A percentile compares a stretch with the other conserved stretches of the same genome.
phyloP scores from a whole-genome alignment of 306 rosid genomes.

The Cicer chorassanicum region DNA sequence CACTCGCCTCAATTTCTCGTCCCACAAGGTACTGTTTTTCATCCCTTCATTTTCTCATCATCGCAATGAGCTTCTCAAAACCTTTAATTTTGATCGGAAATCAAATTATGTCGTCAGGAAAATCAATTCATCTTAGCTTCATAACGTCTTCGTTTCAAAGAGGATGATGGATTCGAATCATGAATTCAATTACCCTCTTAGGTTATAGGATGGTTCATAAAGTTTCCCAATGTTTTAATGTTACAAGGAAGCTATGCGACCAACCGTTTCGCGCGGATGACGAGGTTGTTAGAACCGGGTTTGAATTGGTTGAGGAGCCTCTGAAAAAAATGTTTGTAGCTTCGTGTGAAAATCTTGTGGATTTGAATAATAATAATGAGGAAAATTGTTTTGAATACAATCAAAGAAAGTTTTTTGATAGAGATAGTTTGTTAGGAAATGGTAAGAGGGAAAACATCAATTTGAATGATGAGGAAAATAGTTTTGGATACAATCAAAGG shows the following conservation, averaged over 20 bases:
- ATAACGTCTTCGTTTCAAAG: constrained; percentile 22
- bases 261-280: constrained; percentile 44
- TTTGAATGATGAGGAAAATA: neutral
- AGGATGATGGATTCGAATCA: constrained; percentile 63
- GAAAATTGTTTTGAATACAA: neutral
- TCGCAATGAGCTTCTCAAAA: constrained; percentile 39
- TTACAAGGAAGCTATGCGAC: constrained; percentile 56
- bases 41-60: constrained; percentile 1
- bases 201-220: constrained; percentile 55
- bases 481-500: constrained; percentile 23
- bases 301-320: constrained; percentile 56
- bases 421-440: constrained; percentile 51
- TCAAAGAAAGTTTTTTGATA: constrained; percentile 47
- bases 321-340: constrained; percentile 44
- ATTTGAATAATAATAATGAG: constrained; percentile 30
- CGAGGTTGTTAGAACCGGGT: neutral
- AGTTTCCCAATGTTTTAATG: constrained; percentile 45
- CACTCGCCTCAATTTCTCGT: neutral
- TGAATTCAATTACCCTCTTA: constrained; percentile 61
- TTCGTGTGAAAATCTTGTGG: constrained; percentile 20
- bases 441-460: neutral
- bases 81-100: constrained; percentile 22
- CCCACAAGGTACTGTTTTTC: constrained; percentile 29
- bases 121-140: neutral
- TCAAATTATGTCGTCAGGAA: neutral